Conservation (phyloP, 441 rosid genomes). For the Populus trichocarpa region DNA sequence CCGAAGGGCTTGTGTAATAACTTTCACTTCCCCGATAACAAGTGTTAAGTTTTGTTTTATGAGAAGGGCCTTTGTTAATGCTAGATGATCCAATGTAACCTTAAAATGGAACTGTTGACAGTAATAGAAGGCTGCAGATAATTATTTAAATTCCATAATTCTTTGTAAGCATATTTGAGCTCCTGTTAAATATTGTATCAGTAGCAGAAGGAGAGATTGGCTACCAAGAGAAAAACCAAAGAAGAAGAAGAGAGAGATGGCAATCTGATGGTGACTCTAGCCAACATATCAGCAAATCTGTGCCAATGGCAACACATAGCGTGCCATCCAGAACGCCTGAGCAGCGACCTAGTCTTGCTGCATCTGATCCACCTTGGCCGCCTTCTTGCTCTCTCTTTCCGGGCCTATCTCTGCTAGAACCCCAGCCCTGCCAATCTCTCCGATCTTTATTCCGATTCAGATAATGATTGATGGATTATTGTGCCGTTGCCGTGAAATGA, state of each 20-base stretch:
- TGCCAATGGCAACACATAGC: slow-evolving; percentile 65
- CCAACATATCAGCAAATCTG: slow-evolving; percentile 55
- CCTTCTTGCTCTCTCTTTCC: slow-evolving; percentile 39
- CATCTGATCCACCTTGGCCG: slow-evolving; percentile 60
- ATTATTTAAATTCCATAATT: no score
- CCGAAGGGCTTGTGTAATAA: no score
- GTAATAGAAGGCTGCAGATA: no score
- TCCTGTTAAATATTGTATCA: no score
- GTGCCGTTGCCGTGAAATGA: neutral
- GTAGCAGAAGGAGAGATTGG: no score
- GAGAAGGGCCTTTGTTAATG: no score
- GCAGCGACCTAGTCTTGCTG: slow-evolving; percentile 55
- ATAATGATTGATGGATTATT: slow-evolving; percentile 25
- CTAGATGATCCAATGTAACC: no score
- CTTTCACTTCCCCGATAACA: no score
- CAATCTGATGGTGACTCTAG: slow-evolving; percentile 52
- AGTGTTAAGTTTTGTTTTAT: no score
- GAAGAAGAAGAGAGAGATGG: slow-evolving; percentile 55
- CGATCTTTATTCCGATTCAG: slow-evolving; percentile 10
- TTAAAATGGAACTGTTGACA: no score
- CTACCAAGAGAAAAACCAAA: neutral
- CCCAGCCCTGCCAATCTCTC: slow-evolving; percentile 28
- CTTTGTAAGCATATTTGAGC: no score
- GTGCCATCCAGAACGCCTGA: slow-evolving; percentile 71
- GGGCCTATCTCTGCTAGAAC: slow-evolving; percentile 53